Evolutionary conservation across 2,329 filamentous ascomycete genomes (phyloP).

Genomic region (Trichoderma koningii): DNA sequence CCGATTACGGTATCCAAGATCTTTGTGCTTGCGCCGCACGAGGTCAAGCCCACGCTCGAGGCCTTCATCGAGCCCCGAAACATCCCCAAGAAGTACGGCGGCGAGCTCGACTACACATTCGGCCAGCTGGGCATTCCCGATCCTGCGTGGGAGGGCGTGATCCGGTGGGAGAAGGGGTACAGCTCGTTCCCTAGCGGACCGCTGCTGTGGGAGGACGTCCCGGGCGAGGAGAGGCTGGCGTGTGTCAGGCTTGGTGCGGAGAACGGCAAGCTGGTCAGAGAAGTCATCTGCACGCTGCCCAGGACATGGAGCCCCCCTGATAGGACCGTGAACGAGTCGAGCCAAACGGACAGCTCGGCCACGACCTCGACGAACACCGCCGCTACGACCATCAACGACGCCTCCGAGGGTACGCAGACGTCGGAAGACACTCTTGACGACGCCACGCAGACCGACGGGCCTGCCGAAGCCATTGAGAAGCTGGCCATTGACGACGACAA

Average conservation of each 20-base stretch:
- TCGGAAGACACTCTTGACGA: conserved; percentile 31
- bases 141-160: conserved; percentile 52
- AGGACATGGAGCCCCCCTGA: conserved; percentile 39
- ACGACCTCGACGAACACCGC: conserved; percentile 13
- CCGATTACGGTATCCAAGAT: conserved; percentile 95
- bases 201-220: conserved; percentile 57
- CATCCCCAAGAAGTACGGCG: conserved; percentile 89
- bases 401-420: conserved; percentile 37
- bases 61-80: conserved; percentile 79
- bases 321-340: conserved; percentile 18
- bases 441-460: conserved; percentile 36
- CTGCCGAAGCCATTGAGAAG: conserved; percentile 38
- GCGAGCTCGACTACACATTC: conserved; percentile 79
- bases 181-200: conserved; percentile 59
- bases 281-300: conserved; percentile 55
- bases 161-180: conserved; percentile 56
- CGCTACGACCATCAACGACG: conserved; percentile 19
- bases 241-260: conserved; percentile 56
- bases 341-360: conserved; percentile 22
- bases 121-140: conserved; percentile 77
- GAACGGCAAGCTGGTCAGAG: conserved; percentile 48
- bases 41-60: conserved; percentile 75
- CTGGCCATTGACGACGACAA: conserved; percentile 38
- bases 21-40: conserved; percentile 75
- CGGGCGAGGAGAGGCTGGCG: conserved; percentile 50